Conservation (phyloP, 2,329 filamentous ascomycete genomes). For the Neonectria sp. region DNA sequence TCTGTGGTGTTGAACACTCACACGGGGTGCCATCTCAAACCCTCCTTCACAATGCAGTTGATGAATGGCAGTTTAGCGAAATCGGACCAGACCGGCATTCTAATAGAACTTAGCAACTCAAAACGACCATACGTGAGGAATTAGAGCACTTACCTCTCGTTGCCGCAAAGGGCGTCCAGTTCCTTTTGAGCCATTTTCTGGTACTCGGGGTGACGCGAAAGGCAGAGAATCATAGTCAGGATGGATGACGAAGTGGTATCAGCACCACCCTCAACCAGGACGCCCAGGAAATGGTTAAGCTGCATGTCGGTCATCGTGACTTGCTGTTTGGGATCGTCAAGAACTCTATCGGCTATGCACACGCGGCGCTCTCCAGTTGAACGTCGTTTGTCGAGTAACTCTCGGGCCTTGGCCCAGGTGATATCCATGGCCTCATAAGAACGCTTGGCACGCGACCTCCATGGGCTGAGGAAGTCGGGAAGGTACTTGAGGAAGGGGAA, state of each 20-base stretch:
- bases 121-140: neutral
- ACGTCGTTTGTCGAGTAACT: neutral
- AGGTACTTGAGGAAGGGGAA: neutral
- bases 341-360: neutral
- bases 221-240: neutral
- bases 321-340: neutral
- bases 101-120: neutral
- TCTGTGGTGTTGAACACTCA: neutral
- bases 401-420: neutral
- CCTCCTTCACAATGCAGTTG: neutral
- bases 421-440: neutral
- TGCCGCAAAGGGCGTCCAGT: neutral
- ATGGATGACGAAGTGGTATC: neutral
- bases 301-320: neutral
- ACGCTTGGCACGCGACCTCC: neutral
- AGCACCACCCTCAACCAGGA: neutral
- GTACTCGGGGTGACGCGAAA: neutral
- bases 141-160: neutral
- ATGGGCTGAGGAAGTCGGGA: neutral
- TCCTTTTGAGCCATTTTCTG: neutral
- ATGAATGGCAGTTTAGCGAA: neutral
- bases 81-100: neutral
- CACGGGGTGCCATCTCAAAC: neutral
- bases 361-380: neutral
- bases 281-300: neutral